phyloP scores from a whole-genome alignment of 192 early-diverging fungal genomes.

The Helicostylum pulchrum region DNA sequence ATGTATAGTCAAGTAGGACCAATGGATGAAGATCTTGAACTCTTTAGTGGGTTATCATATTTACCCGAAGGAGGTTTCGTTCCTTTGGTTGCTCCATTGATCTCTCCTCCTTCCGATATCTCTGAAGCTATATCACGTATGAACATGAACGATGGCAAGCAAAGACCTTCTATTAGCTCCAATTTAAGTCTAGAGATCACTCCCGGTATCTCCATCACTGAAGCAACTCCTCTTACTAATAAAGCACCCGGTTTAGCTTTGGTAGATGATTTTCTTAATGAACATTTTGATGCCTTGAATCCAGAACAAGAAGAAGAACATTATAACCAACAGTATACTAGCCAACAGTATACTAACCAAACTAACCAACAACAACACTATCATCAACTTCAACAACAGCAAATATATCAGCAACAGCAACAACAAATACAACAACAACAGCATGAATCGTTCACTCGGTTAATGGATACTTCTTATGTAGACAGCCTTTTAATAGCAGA shows the following conservation, averaged over 20 bases:
- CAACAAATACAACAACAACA: neutral
- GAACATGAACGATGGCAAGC: conserved; percentile 2
- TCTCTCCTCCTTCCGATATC: conserved; percentile 2
- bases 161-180: conserved; percentile 3
- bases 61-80: neutral
- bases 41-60: neutral
- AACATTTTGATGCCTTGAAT: neutral
- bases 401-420: no score
- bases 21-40: neutral
- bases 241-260: neutral
- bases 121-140: conserved; percentile 3
- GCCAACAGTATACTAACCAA: conserved; percentile 10
- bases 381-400: conserved; percentile 1
- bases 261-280: conserved; percentile 11
- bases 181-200: conserved; percentile 13
- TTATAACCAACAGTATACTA: neutral
- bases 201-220: conserved; percentile 16
- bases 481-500: conserved; percentile 6
- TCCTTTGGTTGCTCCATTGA: neutral
- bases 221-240: conserved; percentile 7
- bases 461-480: neutral
- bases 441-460: neutral
- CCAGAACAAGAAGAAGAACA: neutral
- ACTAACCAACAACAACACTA: conserved; percentile 12
- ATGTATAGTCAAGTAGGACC: neutral